Percentiles rank a stretch among this genome's conserved stretches.
Conservation (phyloP, 805 yeast genomes). For the Yamadazyma laniorum region DNA sequence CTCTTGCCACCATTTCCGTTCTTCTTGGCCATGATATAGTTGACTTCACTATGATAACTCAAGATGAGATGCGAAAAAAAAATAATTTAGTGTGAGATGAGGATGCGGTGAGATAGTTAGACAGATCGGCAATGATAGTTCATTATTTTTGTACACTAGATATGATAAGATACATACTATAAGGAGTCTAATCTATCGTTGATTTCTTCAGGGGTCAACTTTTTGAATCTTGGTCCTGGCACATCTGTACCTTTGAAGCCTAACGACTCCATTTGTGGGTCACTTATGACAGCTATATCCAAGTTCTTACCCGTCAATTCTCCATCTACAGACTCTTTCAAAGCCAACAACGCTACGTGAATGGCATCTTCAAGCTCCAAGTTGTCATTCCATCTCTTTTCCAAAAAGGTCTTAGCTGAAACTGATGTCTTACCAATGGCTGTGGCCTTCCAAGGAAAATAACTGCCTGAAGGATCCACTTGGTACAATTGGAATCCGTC, state of each 20-base stretch:
- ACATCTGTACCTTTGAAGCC: conserved; percentile 83
- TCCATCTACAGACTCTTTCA: conserved; percentile 96
- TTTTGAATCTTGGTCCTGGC: conserved; percentile 88
- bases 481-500: conserved; percentile 79
- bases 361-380: conserved; percentile 97
- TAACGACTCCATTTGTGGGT: conserved; percentile 72
- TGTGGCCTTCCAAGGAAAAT: conserved; percentile 99
- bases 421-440: conserved; percentile 96
- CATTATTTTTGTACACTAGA: conserved; percentile 47
- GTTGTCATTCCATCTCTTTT: conserved; percentile 97
- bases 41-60: background rate
- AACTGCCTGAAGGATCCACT: conserved; percentile 97
- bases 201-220: conserved; percentile 84
- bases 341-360: conserved; percentile 89
- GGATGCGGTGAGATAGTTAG: no score
- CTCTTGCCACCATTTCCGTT: conserved; percentile 21
- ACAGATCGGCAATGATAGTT: conserved; percentile 27
- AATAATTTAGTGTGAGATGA: background rate
- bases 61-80: conserved; percentile 12
- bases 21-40: conserved; percentile 19
- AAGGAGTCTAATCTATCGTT: conserved; percentile 93
- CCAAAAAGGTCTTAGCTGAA: conserved; percentile 96
- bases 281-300: conserved; percentile 85
- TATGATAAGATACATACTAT: conserved; percentile 29
- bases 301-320: conserved; percentile 96